Evolutionary conservation across 768 basidiomycete species (phyloP).

Genomic region (Suillus placidus): DNA sequence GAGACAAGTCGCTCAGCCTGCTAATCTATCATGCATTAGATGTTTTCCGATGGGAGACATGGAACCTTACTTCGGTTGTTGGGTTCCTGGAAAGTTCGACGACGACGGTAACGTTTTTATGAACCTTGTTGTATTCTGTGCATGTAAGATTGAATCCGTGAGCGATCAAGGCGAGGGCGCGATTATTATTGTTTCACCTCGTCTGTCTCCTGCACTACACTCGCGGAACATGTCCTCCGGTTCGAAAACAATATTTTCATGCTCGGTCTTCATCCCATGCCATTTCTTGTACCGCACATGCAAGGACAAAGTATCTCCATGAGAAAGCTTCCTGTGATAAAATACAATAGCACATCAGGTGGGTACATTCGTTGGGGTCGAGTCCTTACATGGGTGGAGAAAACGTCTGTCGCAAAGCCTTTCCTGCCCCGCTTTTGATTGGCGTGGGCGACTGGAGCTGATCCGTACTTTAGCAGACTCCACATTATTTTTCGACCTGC

Average conservation of each 20-base stretch:
- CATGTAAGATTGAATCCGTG: too few relatives aligned
- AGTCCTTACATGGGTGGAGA: not conserved
- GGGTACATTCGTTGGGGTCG: accelerated
- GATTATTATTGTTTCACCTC: not conserved
- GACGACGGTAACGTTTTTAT: not conserved
- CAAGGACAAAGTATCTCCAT: not conserved
- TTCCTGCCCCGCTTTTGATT: not conserved
- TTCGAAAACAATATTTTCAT: not conserved
- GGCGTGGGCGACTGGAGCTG: not conserved
- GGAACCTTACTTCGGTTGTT: not conserved
- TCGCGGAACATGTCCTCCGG: not conserved
- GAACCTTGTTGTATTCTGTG: not conserved
- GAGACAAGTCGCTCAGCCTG: not conserved
- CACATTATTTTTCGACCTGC: not conserved
- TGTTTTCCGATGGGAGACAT: not conserved
- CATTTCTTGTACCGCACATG: not conserved
- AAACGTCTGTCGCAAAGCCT: not conserved
- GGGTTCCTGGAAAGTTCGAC: not conserved
- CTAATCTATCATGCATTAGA: not conserved
- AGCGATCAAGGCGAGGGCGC: not conserved
- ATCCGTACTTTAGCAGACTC: not conserved
- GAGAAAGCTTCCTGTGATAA: not conserved
- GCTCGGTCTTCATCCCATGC: not conserved
- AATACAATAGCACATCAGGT: not conserved
- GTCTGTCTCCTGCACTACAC: not conserved